Conservation (phyloP, 306 rosid species). For the Cucurbita moschata region DNA sequence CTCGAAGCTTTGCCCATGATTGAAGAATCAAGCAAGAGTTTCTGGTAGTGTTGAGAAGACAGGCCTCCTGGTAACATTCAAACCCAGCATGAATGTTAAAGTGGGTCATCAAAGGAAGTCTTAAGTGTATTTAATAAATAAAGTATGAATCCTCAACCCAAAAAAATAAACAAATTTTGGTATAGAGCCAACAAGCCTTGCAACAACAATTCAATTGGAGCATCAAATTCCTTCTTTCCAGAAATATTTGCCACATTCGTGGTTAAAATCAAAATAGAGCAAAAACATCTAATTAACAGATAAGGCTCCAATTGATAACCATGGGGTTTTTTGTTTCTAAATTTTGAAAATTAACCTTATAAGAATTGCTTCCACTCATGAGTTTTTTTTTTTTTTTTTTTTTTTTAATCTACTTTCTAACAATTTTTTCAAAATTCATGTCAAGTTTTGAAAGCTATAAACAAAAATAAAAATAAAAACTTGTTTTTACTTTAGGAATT, state of each 20-base stretch:
- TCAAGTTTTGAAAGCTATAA: not conserved
- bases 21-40: not conserved
- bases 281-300: not conserved
- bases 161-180: not conserved
- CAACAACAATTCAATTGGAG: not conserved
- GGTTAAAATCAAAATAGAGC: not conserved
- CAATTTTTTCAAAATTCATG: too few relatives aligned
- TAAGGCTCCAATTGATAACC: not conserved
- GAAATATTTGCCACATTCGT: not conserved
- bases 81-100: not conserved
- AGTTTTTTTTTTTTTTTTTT: too few relatives aligned
- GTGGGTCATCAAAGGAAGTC: not conserved
- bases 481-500: not conserved
- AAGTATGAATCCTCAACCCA: not conserved
- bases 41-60: not conserved
- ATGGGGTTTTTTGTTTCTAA: too few relatives aligned
- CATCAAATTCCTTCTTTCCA: not conserved
- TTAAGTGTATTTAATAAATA: not conserved
- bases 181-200: not conserved
- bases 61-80: not conserved
- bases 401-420: not conserved
- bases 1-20: conserved; percentile 94
- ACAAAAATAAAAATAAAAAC: too few relatives aligned
- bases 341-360: too few relatives aligned
- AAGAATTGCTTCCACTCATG: not conserved